phyloP scores from a whole-genome alignment of 2,329 filamentous ascomycete genomes.

The Orbilia ellipsospora region DNA sequence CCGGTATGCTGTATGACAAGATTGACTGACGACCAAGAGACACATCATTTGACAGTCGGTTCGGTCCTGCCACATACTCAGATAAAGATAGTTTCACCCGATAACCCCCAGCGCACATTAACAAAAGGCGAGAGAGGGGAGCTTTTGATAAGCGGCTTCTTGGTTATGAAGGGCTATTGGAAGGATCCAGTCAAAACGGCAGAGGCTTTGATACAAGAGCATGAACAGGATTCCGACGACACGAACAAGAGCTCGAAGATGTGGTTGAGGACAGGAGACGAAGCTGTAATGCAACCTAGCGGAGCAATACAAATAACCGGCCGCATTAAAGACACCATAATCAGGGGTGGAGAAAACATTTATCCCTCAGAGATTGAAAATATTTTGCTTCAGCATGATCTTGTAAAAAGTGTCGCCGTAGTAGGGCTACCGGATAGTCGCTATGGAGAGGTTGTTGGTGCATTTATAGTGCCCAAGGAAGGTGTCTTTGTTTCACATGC shows the following conservation, averaged over 20 bases:
- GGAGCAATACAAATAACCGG: constrained; percentile 77
- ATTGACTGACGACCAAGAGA: constrained; percentile 72
- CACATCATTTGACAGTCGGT: constrained; percentile 80
- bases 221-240: constrained; percentile 62
- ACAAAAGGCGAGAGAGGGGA: constrained; percentile 78
- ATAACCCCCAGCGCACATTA: constrained; percentile 70
- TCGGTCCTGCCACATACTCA: constrained; percentile 79
- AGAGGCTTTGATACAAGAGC: constrained; percentile 72
- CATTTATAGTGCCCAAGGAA: constrained; percentile 70
- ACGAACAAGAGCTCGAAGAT: neutral
- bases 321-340: constrained; percentile 93
- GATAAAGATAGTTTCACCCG: constrained; percentile 80
- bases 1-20: constrained; percentile 78
- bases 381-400: constrained; percentile 77
- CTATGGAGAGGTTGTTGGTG: constrained; percentile 87
- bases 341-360: constrained; percentile 86
- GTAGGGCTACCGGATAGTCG: constrained; percentile 83
- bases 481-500: neutral
- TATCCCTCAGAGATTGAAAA: constrained; percentile 91
- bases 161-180: constrained; percentile 82
- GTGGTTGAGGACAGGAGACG: constrained; percentile 79
- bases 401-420: constrained; percentile 79
- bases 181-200: constrained; percentile 75
- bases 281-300: constrained; percentile 82
- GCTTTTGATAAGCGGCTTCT: constrained; percentile 82